These are phyloP conservation scores for Penicillium fuscoglaucum DNA, from an alignment of 2,329 filamentous ascomycete genomes.

Conservation along the genomic window DNA sequence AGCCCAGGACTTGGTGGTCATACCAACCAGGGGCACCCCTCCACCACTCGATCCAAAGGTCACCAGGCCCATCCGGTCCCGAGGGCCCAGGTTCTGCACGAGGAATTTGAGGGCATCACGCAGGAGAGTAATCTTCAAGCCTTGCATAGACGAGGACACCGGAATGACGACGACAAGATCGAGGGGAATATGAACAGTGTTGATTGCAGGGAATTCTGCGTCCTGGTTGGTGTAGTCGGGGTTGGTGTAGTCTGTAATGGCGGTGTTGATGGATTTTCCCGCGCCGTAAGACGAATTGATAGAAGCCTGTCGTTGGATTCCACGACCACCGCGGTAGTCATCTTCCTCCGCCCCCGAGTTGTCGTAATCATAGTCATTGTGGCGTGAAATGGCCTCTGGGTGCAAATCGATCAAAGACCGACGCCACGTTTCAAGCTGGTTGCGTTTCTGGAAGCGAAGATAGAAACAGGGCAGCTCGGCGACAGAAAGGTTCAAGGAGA, in stretches of 20 bases:
- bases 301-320: slow-evolving; percentile 72
- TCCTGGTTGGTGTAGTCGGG: slow-evolving; percentile 78
- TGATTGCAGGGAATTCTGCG: slow-evolving; percentile 53
- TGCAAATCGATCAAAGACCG: slow-evolving; percentile 83
- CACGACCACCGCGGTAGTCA: slow-evolving; percentile 63
- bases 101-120: slow-evolving; percentile 91
- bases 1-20: slow-evolving; percentile 92
- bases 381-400: slow-evolving; percentile 61
- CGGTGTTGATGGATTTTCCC: slow-evolving; percentile 78
- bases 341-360: slow-evolving; percentile 85
- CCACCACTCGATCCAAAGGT: slow-evolving; percentile 95
- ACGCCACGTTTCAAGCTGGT: slow-evolving; percentile 84
- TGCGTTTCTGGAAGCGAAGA: slow-evolving; percentile 77
- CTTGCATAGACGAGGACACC: slow-evolving; percentile 97
- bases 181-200: slow-evolving; percentile 83
- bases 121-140: slow-evolving; percentile 94
- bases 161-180: slow-evolving; percentile 96
- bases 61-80: slow-evolving; percentile 94
- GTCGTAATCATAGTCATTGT: slow-evolving; percentile 76
- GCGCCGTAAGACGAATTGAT: slow-evolving; percentile 79
- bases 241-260: slow-evolving; percentile 87
- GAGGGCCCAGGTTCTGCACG: slow-evolving; percentile 82
- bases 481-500: slow-evolving; percentile 89
- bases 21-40: slow-evolving; percentile 91
- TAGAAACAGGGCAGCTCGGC: slow-evolving; percentile 92